Conservation (phyloP, 83 land plant species). For the Thuja plicata region DNA sequence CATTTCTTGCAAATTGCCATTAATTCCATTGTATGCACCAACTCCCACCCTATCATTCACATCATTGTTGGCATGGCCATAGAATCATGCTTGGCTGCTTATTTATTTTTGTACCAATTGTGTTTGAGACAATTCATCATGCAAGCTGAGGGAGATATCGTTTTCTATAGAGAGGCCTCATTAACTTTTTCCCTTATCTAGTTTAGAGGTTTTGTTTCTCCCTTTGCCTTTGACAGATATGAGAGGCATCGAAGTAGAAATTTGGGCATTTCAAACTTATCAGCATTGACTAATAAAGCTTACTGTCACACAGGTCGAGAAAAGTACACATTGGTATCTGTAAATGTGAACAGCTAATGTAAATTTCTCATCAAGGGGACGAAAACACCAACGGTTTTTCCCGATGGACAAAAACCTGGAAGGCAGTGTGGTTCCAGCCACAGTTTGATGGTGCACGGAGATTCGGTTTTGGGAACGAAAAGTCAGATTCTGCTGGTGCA, state of each 20-base stretch:
- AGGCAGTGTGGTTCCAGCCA: too few relatives aligned
- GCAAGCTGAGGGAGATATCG: neutral
- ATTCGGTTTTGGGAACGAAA: too few relatives aligned
- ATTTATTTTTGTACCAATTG: neutral
- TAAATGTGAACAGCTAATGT: too few relatives aligned
- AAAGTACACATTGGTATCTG: too few relatives aligned
- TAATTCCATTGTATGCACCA: neutral
- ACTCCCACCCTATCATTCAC: neutral
- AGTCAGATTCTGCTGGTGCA: too few relatives aligned
- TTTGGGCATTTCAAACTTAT: neutral
- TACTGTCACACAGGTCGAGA: too few relatives aligned
- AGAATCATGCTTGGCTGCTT: neutral
- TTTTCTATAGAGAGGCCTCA: neutral
- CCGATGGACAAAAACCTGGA: too few relatives aligned
- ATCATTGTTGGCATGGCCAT: neutral
- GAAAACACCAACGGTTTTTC: too few relatives aligned
- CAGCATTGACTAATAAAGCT: too few relatives aligned
- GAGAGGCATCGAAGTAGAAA: neutral
- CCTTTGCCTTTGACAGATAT: neutral
- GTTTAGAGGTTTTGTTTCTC: neutral
- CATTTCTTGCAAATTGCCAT: neutral
- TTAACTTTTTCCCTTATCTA: neutral
- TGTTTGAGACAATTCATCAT: neutral
- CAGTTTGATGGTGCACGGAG: too few relatives aligned
- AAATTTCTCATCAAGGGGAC: too few relatives aligned